phyloP scores from a whole-genome alignment of 345 rosid genomes.

The Dipteronia dyeriana region DNA sequence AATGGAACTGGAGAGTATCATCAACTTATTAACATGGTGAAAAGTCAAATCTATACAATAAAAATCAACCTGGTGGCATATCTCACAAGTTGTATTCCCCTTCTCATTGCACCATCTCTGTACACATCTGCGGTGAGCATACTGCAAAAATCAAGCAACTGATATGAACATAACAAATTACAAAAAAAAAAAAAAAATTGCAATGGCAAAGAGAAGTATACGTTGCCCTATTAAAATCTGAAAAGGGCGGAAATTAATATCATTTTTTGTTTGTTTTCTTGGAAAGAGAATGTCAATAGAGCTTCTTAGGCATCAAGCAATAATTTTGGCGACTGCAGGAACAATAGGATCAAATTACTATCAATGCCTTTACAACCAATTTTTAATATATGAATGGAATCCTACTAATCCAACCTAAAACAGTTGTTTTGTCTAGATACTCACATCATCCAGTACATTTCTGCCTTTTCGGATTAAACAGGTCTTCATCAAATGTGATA shows the following conservation, averaged over 20 bases:
- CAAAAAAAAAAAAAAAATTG: too few species aligned
- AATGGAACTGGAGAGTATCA: neutral
- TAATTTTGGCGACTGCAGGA: neutral
- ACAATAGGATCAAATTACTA: neutral
- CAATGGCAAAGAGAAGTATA: neutral
- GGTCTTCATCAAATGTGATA: neutral
- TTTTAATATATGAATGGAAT: neutral
- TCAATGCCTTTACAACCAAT: neutral
- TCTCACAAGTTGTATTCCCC: slow-evolving; percentile 83
- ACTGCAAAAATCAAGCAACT: slow-evolving; percentile 42
- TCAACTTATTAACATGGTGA: neutral
- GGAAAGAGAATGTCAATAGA: neutral
- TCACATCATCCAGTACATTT: neutral
- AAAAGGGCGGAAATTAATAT: neutral
- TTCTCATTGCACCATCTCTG: slow-evolving; percentile 97
- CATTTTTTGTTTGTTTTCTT: neutral
- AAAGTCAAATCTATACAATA: slow-evolving; percentile 9
- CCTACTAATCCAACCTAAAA: neutral
- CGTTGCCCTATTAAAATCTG: neutral
- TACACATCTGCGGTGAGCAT: slow-evolving; percentile 85
- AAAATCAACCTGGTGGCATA: slow-evolving; percentile 74
- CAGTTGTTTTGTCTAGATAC: neutral
- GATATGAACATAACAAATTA: neutral
- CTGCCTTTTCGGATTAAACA: neutral
- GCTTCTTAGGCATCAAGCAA: neutral